A percentile compares a stretch with the other conserved stretches of the same genome.
phyloP scores from a whole-genome alignment of 2,329 filamentous ascomycete genomes.

The Verticillium nonalfalfae region DNA sequence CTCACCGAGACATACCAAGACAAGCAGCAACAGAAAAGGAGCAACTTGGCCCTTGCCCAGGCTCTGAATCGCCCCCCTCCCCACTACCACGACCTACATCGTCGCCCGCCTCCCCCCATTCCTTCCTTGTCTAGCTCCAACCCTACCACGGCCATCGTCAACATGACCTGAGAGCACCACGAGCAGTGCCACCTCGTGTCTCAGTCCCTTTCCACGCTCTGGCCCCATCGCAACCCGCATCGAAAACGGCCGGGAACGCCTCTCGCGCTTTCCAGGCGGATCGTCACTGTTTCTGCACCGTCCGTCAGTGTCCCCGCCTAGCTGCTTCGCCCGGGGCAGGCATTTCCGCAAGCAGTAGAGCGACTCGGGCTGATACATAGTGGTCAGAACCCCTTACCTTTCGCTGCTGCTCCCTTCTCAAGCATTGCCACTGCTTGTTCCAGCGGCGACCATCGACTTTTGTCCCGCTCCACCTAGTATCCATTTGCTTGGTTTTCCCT shows the following conservation, averaged over 20 bases:
- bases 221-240: not conserved
- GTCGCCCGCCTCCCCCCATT: not conserved
- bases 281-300: not conserved
- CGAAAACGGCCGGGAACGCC: not conserved
- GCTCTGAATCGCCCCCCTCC: not conserved
- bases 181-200: not conserved
- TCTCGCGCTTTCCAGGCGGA: not conserved
- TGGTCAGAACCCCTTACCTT: not conserved
- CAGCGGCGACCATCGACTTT: not conserved
- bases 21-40: not conserved
- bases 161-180: not conserved
- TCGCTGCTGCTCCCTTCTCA: not conserved
- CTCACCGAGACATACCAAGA: not conserved
- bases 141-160: not conserved
- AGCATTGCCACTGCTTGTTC: not conserved
- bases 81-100: not conserved
- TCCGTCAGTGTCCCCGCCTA: not conserved
- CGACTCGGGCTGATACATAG: not conserved
- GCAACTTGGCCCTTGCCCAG: not conserved
- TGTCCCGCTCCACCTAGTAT: not conserved
- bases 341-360: not conserved
- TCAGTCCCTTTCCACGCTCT: not conserved
- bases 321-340: not conserved
- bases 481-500: not conserved
- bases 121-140: not conserved